phyloP scores from a whole-genome alignment of 306 rosid species.

The Lathyrus tuberosus region DNA sequence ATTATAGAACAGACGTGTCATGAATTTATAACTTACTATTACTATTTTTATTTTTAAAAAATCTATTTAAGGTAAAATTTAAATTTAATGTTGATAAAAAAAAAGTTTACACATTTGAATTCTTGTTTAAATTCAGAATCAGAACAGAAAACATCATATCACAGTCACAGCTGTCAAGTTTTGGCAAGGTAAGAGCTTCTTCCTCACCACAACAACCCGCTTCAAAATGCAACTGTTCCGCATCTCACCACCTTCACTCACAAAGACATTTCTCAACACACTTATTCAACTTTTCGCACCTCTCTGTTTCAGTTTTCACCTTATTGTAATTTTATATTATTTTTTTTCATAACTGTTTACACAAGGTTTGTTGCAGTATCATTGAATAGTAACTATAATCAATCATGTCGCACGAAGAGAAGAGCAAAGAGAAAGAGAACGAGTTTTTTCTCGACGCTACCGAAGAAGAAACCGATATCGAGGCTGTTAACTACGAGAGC shows the following conservation, averaged over 20 bases:
- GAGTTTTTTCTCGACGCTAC: slow-evolving; percentile 39
- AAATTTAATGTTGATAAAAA: too few relatives aligned
- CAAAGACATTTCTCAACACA: background rate
- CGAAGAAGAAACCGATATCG: slow-evolving; percentile 48
- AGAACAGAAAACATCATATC: too few relatives aligned
- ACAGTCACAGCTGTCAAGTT: background rate
- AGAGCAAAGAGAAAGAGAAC: slow-evolving; percentile 34
- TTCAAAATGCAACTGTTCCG: slow-evolving; percentile 35
- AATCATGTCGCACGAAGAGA: background rate
- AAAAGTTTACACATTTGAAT: too few relatives aligned
- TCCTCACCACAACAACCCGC: background rate
- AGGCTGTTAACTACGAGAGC: slow-evolving; percentile 37
- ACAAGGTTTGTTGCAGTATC: too few relatives aligned
- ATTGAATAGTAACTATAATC: too few relatives aligned
- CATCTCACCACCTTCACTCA: slow-evolving; percentile 24
- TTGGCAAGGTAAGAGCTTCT: background rate
- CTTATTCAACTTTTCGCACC: too few relatives aligned
- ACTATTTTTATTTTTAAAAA: too few relatives aligned
- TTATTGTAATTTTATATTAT: background rate
- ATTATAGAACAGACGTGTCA: too few relatives aligned
- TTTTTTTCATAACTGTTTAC: background rate
- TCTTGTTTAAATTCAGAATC: too few relatives aligned
- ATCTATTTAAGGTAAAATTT: too few relatives aligned
- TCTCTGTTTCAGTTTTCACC: background rate
- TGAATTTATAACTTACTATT: too few relatives aligned